Evolutionary conservation across 1,139 yeast genomes (phyloP).

Genomic region (Kodamaea plutei): DNA sequence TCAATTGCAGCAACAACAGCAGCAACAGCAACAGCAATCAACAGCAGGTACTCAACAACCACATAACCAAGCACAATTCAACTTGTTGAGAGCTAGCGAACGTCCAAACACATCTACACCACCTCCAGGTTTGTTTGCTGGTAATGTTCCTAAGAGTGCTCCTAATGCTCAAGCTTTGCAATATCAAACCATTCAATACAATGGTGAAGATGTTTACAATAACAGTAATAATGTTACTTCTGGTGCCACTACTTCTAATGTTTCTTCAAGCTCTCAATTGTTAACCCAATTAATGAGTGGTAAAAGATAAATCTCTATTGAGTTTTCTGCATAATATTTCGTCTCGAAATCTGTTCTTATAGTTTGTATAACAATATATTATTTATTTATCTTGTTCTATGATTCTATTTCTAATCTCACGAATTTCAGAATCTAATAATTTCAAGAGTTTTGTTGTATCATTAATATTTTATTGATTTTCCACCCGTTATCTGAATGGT

Average conservation of each 20-base stretch:
- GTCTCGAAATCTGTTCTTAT: too few relatives aligned
- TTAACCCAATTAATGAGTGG: slow-evolving; percentile 70
- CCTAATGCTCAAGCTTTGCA: slow-evolving; percentile 13
- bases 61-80: slow-evolving; percentile 21
- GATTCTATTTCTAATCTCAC: too few relatives aligned
- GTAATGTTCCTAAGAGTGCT: slow-evolving; percentile 12
- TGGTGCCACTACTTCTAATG: slow-evolving; percentile 15
- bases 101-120: slow-evolving; percentile 37
- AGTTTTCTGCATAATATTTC: too few relatives aligned
- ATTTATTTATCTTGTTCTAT: too few relatives aligned
- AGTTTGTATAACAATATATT: too few relatives aligned
- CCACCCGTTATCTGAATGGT: too few relatives aligned
- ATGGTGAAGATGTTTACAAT: slow-evolving; percentile 8
- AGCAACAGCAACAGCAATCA: slow-evolving; percentile 11
- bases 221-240: slow-evolving; percentile 15
- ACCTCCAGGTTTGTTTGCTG: slow-evolving; percentile 41
- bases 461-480: too few relatives aligned
- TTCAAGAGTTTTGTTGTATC: too few relatives aligned
- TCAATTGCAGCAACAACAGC: slow-evolving; percentile 15
- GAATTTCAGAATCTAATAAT: too few relatives aligned
- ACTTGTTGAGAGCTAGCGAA: slow-evolving; percentile 30
- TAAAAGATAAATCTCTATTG: slow-evolving; percentile 43
- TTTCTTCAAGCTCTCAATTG: slow-evolving; percentile 56
- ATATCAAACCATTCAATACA: slow-evolving; percentile 9
- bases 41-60: slow-evolving; percentile 8